Evolutionary conservation across 1,284 basidiomycete species (phyloP).

Genomic region (Takashimella koratensis): DNA sequence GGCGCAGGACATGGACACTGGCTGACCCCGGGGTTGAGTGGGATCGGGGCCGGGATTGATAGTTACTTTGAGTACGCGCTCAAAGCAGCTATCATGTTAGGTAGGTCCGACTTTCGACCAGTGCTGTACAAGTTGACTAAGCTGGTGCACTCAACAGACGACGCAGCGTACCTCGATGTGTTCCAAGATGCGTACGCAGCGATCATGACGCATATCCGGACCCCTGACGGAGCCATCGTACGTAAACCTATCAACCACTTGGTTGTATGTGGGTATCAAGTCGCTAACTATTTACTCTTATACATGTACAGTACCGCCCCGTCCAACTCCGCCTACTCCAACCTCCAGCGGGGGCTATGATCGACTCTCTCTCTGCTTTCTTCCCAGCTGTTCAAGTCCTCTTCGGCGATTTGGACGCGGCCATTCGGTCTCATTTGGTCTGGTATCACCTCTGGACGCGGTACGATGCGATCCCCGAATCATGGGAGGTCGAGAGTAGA

Average conservation of each 20-base stretch:
- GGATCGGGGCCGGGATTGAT: constrained; percentile 87
- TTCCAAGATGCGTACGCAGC: constrained; percentile 82
- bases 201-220: constrained; percentile 77
- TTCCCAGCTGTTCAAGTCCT: constrained; percentile 65
- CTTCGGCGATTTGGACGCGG: constrained; percentile 81
- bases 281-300: too few relatives aligned
- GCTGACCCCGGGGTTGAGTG: constrained; percentile 64
- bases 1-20: constrained; percentile 57
- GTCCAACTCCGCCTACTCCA: constrained; percentile 30
- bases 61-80: constrained; percentile 84
- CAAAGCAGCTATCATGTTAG: constrained; percentile 71
- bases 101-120: constrained; percentile 51
- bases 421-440: constrained; percentile 76
- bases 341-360: constrained; percentile 25
- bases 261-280: too few relatives aligned
- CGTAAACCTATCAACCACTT: too few relatives aligned
- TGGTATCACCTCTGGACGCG: constrained; percentile 88
- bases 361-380: constrained; percentile 53
- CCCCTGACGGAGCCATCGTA: constrained; percentile 83
- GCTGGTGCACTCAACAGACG: constrained; percentile 55
- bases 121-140: constrained; percentile 3
- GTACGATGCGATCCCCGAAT: constrained; percentile 80
- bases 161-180: constrained; percentile 82
- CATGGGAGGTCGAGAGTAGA: constrained; percentile 73
- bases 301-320: constrained; percentile 42